These are phyloP conservation scores for Gossypium australe DNA, from an alignment of 345 rosid genomes.

Conservation along the genomic window DNA sequence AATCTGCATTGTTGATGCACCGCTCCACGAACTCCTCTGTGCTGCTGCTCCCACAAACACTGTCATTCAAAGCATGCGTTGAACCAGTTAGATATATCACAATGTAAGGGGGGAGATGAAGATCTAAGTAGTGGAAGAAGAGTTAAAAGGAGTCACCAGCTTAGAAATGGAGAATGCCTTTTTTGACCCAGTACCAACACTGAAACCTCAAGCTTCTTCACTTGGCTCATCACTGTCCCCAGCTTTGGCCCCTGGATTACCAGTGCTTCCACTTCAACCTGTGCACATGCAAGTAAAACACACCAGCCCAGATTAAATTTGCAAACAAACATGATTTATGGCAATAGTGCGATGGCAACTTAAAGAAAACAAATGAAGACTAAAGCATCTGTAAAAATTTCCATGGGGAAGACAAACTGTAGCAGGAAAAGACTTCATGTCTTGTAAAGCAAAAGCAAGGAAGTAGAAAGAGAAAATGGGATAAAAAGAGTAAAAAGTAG, in stretches of 20 bases:
- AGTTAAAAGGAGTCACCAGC: slow-evolving; percentile 40
- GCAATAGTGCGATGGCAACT: no score
- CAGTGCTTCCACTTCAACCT: slow-evolving; percentile 90
- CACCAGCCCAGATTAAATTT: slow-evolving; percentile 42
- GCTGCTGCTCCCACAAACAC: slow-evolving; percentile 24
- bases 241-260: slow-evolving; percentile 87
- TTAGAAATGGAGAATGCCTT: slow-evolving; percentile 51
- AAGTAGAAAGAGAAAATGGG: not conserved
- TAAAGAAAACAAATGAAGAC: not conserved
- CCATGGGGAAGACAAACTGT: not conserved
- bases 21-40: slow-evolving; percentile 72
- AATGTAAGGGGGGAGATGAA: not conserved
- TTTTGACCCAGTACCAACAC: slow-evolving; percentile 90
- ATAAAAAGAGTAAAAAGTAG: no score
- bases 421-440: not conserved
- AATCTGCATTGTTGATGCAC: slow-evolving; percentile 72
- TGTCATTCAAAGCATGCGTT: not conserved
- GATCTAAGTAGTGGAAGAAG: not conserved
- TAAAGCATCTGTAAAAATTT: not conserved
- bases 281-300: slow-evolving; percentile 32
- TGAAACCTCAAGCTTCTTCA: slow-evolving; percentile 83
- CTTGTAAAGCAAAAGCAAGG: not conserved
- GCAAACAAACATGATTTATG: slow-evolving; percentile 25
- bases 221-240: slow-evolving; percentile 79
- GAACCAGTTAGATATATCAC: slow-evolving; percentile 18